phyloP scores from a whole-genome alignment of 1,284 basidiomycete species.

The Marasmius oreades region DNA sequence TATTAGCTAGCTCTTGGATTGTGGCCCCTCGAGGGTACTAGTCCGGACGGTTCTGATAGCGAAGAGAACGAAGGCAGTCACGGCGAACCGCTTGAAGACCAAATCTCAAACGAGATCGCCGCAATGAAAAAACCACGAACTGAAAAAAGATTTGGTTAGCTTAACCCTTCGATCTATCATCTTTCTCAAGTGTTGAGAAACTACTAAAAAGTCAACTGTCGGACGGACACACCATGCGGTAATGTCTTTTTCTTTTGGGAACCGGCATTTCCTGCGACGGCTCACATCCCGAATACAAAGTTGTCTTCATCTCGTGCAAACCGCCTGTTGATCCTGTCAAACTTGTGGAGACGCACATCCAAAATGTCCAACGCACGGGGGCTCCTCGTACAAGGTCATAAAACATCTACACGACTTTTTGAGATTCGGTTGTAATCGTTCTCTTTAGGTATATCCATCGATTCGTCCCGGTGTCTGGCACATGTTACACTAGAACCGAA shows the following conservation, averaged over 20 bases:
- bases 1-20: slow-evolving; percentile 62
- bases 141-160: slow-evolving; percentile 63
- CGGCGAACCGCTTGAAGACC: slow-evolving; percentile 55
- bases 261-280: slow-evolving; percentile 4
- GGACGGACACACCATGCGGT: slow-evolving; percentile 78
- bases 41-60: slow-evolving; percentile 19
- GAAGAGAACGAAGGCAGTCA: slow-evolving; percentile 31
- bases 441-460: slow-evolving; percentile 59
- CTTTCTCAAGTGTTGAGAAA: neutral
- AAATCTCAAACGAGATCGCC: slow-evolving; percentile 67
- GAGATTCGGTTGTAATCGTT: neutral
- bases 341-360: slow-evolving; percentile 61
- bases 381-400: slow-evolving; percentile 61
- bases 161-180: neutral
- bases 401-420: neutral
- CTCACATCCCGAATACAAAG: slow-evolving; percentile 32
- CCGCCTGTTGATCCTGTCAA: slow-evolving; percentile 74
- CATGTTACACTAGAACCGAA: slow-evolving; percentile 61
- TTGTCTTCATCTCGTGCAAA: slow-evolving; percentile 76
- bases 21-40: slow-evolving; percentile 49
- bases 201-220: slow-evolving; percentile 55
- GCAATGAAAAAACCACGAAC: slow-evolving; percentile 62
- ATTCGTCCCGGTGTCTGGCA: slow-evolving; percentile 62
- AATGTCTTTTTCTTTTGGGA: slow-evolving; percentile 14
- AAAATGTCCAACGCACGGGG: slow-evolving; percentile 60